A percentile compares a stretch with the other conserved stretches of the same genome.
Conservation (phyloP, 495 filamentous ascomycete species). For the Aspergillus heteromorphus region DNA sequence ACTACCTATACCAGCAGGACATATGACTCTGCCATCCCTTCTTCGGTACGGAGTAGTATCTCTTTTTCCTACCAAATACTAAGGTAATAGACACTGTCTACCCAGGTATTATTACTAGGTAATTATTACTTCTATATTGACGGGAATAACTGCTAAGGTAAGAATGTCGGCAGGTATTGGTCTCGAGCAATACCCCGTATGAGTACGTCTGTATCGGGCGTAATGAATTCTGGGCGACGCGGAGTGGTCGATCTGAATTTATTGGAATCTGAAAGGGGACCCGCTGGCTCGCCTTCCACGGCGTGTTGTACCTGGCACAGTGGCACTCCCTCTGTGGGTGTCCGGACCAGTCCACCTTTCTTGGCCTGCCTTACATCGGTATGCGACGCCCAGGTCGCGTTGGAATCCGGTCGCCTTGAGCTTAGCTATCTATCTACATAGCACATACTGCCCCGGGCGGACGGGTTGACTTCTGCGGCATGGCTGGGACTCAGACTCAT, state of each 20-base stretch:
- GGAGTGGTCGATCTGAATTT: conserved; percentile 16
- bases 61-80: background rate
- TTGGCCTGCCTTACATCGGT: conserved; percentile 8
- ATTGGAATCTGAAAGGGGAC: conserved; percentile 8
- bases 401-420: conserved; percentile 4
- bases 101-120: too few relatives aligned
- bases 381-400: conserved; percentile 3
- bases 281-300: conserved; percentile 9
- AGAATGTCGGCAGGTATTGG: too few relatives aligned
- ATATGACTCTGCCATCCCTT: background rate
- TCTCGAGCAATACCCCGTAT: background rate
- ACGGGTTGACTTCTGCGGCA: too few relatives aligned
- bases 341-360: background rate
- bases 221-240: background rate
- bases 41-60: background rate
- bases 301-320: background rate
- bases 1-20: background rate
- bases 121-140: too few relatives aligned
- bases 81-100: too few relatives aligned
- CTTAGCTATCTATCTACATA: background rate
- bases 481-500: too few relatives aligned
- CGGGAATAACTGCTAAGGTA: background rate
- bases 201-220: background rate
- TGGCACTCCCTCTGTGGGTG: too few relatives aligned
- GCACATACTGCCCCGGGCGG: too few relatives aligned